Percentiles rank a stretch among this genome's conserved stretches.
Evolutionary conservation across 2,329 filamentous ascomycete species (phyloP).

Genomic region (Fusarium sp.): DNA sequence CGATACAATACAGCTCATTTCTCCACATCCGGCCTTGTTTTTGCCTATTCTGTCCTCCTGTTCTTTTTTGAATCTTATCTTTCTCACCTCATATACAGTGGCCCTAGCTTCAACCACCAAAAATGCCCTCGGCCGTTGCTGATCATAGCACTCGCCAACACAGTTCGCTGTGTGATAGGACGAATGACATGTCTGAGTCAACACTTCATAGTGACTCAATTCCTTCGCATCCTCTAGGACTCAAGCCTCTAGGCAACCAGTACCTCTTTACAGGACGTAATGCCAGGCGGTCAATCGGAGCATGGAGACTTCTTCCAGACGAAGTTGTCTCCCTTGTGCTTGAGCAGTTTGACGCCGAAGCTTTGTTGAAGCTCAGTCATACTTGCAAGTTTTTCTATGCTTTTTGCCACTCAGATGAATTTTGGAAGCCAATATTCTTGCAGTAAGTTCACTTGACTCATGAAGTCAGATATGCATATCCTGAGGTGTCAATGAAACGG

Average conservation of each 20-base stretch:
- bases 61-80: background rate
- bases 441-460: constrained; percentile 70
- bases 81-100: background rate
- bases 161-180: constrained; percentile 36
- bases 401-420: constrained; percentile 83
- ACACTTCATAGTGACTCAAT: constrained; percentile 60
- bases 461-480: constrained; percentile 2
- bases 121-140: constrained; percentile 39
- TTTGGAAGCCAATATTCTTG: constrained; percentile 89
- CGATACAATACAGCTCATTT: background rate
- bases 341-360: constrained; percentile 75
- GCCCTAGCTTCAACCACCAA: constrained; percentile 5
- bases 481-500: constrained; percentile 16
- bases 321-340: constrained; percentile 81
- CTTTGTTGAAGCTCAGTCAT: constrained; percentile 73
- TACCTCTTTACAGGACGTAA: constrained; percentile 73
- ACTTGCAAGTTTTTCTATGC: constrained; percentile 90
- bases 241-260: constrained; percentile 90
- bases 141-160: constrained; percentile 22
- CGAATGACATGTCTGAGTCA: constrained; percentile 44
- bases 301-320: constrained; percentile 77
- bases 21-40: constrained; percentile 16
- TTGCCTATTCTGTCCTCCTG: background rate
- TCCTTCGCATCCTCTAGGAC: constrained; percentile 80
- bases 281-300: constrained; percentile 73